Base-by-base conservation (phyloP, 2,329 filamentous ascomycete species). In the Gnomoniopsis smithogilvyi region DNA sequence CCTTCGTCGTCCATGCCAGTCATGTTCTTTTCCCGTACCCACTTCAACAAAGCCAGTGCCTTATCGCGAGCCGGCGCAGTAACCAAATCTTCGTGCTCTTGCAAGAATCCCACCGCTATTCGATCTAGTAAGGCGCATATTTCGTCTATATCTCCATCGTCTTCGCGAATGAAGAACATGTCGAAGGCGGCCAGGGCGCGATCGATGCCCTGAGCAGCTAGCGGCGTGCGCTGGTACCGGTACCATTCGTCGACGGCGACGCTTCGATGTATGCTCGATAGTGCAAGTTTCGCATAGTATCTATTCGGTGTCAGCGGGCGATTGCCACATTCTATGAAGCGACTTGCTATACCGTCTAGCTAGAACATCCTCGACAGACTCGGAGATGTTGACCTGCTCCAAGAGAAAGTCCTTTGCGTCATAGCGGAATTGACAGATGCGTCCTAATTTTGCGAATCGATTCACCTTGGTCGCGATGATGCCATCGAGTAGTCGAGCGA, bases 401-500 rank as follows among this genome's bases (percentile, higher is more conserved):
- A 92, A 68, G 51, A 98, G 80, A 56, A 87, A 87, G 71, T 97
- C 93, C 71, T 97, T 97, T 49, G 89, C 90, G 76, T 98, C 92
- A 68, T 93, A 94, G 0, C 92, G 92, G 67, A 87, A 80, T 30
- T 79, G 76, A 55, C 90, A 86, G 62, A 98, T 89, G 53, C 81
- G 75, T 66, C 89, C 84, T 63, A 92, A 87, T 67, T 87, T 87
- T 57, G 81, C 79, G 58, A 92, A 81, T 21, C 92, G 87, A 56
- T 84, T 80, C 38, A 86, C 81, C 70, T 92, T 90, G 34, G 83
- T 86, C n/a, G 77, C 72, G 56, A 98, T 77, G 59, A 96, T 86
- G 33, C 77, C 80, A 63, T 93, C 79, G 58, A 98, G 76, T 8
- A 87, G 74, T 10, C 67, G 68, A 11, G 79, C 78, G 30, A 84